A percentile compares a stretch with the other conserved stretches of the same genome.
Evolutionary conservation across 495 filamentous ascomycete genomes (phyloP).

Genomic region (Aspergillus saccharolyticus): DNA sequence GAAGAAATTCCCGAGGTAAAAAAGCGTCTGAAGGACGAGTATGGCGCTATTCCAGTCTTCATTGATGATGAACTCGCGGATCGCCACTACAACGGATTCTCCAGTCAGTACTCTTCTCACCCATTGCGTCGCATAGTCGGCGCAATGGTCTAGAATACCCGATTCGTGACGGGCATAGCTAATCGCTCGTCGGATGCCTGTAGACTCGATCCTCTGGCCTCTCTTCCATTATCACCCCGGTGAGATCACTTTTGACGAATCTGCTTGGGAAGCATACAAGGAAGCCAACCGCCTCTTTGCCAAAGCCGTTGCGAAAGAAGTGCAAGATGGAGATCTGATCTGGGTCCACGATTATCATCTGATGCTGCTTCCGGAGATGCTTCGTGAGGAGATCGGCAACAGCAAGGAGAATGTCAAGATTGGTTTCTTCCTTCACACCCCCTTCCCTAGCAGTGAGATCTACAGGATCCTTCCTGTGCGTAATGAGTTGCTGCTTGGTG

Average conservation of each 20-base stretch:
- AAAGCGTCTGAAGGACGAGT: slow-evolving; percentile 64
- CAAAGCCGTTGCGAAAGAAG: slow-evolving; percentile 69
- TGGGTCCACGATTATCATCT: slow-evolving; percentile 99
- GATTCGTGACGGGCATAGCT: slow-evolving; percentile 1
- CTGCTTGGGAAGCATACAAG: slow-evolving; percentile 85
- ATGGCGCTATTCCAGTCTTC: slow-evolving; percentile 71
- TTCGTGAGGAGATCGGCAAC: slow-evolving; percentile 75
- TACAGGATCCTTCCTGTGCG: slow-evolving; percentile 92
- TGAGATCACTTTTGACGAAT: slow-evolving; percentile 95
- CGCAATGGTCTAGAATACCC: not conserved
- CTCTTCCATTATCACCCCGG: slow-evolving; percentile 97
- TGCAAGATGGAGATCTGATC: slow-evolving; percentile 84
- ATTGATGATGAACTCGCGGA: slow-evolving; percentile 75
- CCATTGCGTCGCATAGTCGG: not conserved
- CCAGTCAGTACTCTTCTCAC: slow-evolving; percentile 54
- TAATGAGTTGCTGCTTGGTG: slow-evolving; percentile 77
- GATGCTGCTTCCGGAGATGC: slow-evolving; percentile 91
- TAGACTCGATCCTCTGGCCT: slow-evolving; percentile 96
- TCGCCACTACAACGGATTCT: slow-evolving; percentile 81
- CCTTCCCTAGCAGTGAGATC: slow-evolving; percentile 96
- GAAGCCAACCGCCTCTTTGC: slow-evolving; percentile 89
- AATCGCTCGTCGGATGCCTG: slow-evolving; percentile 7
- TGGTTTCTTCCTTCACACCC: slow-evolving; percentile 95
- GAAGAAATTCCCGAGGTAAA: slow-evolving; percentile 58
- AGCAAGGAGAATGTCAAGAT: slow-evolving; percentile 84